These are phyloP conservation scores for Stephanodiscus minutulus DNA, from an alignment of 108 stramenopile genomes.

Conservation along the genomic window DNA sequence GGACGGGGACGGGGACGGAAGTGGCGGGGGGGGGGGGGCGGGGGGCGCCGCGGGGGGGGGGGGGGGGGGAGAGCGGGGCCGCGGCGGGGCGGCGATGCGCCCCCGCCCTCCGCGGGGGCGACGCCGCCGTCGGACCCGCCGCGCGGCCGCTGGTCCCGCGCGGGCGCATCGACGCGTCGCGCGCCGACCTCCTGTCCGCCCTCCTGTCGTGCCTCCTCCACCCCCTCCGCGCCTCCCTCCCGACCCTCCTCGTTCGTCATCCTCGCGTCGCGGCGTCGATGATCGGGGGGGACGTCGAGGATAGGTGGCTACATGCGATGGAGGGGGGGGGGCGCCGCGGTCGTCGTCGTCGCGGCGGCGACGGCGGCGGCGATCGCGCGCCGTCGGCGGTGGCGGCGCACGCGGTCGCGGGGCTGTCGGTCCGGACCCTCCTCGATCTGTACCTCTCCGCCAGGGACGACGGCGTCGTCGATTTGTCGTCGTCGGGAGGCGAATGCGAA, in stretches of 20 bases:
- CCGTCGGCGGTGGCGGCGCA: background rate
- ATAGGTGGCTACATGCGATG: background rate
- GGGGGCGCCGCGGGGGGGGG: background rate
- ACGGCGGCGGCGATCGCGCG: background rate
- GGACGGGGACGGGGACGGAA: no score
- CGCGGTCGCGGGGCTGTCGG: slow-evolving; percentile 74
- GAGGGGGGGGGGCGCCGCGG: background rate
- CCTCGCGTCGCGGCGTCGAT: background rate
- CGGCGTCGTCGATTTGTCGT: background rate
- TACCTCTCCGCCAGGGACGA: slow-evolving; percentile 57
- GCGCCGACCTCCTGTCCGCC: slow-evolving; percentile 57
- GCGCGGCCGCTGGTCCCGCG: slow-evolving; percentile 82
- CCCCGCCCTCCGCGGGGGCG: background rate
- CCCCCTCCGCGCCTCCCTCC: no score
- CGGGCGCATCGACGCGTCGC: slow-evolving; percentile 71
- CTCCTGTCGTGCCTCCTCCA: background rate
- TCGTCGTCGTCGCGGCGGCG: no score
- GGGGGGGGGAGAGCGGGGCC: background rate
- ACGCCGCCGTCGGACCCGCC: no score
- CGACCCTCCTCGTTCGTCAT: background rate
- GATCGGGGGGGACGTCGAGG: background rate
- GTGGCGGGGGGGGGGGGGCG: background rate
- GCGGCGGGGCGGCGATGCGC: background rate
- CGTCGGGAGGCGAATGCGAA: slow-evolving; percentile 53
- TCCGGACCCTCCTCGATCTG: slow-evolving; percentile 74